A percentile compares a stretch with the other conserved stretches of the same genome.
Conservation (phyloP, 192 early-diverging fungal genomes). For the Linderina pennispora region DNA sequence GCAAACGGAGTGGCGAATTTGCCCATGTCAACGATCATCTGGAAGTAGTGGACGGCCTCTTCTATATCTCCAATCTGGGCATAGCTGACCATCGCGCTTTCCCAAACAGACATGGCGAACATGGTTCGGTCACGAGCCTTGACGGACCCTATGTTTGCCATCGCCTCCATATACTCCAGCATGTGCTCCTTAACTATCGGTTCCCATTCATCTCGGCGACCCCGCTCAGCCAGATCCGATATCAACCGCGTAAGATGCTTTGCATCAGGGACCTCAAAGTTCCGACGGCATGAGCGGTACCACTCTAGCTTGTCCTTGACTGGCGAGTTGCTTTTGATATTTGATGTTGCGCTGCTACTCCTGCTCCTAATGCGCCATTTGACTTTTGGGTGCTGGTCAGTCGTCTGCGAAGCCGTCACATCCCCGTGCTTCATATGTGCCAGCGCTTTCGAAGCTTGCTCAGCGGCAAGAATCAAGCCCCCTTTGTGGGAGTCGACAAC, state of each 20-base stretch:
- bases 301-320: conserved; percentile 11
- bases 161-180: conserved; percentile 14
- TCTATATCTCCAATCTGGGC: conserved; percentile 17
- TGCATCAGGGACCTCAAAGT: conserved; percentile 5
- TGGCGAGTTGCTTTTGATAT: conserved; percentile 1
- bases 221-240: conserved; percentile 4
- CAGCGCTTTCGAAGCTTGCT: background rate
- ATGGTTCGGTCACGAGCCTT: background rate
- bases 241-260: conserved; percentile 5
- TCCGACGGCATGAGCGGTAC: conserved; percentile 11
- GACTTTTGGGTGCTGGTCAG: background rate
- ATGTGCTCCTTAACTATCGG: conserved; percentile 26
- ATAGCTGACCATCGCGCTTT: conserved; percentile 9
- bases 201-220: conserved; percentile 13
- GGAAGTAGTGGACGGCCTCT: conserved; percentile 21
- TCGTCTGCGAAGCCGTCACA: background rate
- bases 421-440: background rate
- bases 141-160: background rate
- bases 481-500: conserved; percentile 7
- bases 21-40: conserved; percentile 15
- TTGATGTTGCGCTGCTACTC: background rate
- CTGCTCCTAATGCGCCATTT: background rate
- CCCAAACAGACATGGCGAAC: conserved; percentile 17
- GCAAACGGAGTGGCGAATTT: conserved; percentile 16
- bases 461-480: background rate